phyloP scores from a whole-genome alignment of 169 alveolate genomes.

The Plasmodium reichenowi region DNA sequence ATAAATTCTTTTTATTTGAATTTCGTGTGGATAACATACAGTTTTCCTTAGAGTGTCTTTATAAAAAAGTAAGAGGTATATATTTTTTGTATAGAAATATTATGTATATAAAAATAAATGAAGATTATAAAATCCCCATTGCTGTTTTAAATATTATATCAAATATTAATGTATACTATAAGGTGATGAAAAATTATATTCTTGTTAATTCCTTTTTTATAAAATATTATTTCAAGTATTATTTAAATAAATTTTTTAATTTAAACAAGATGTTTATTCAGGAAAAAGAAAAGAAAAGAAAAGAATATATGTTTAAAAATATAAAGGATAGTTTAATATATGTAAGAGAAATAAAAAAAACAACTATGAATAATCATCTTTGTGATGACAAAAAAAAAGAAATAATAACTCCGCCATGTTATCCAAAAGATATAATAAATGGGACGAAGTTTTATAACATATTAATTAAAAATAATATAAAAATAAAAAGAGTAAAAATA shows the following conservation, averaged over 20 bases:
- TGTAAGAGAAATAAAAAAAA: too few species aligned
- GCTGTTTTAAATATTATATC: conserved; percentile 63
- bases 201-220: conserved; percentile 39
- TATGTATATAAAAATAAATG: conserved; percentile 18
- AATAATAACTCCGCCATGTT: too few species aligned
- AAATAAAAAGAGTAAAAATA: conserved; percentile 26
- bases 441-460: too few species aligned
- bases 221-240: conserved; percentile 49
- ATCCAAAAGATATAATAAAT: too few species aligned
- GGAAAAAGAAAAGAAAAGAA: background rate
- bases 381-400: too few species aligned
- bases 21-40: conserved; percentile 44
- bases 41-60: conserved; percentile 32
- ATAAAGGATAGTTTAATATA: too few species aligned
- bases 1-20: conserved; percentile 34
- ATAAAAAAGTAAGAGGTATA: conserved; percentile 59
- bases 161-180: conserved; percentile 9
- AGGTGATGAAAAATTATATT: conserved; percentile 13
- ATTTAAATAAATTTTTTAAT: conserved; percentile 24
- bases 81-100: conserved; percentile 43
- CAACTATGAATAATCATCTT: too few species aligned
- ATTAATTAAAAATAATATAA: conserved; percentile 10
- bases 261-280: background rate
- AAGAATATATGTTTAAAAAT: too few species aligned
- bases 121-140: conserved; percentile 12